Evolutionary conservation across 768 basidiomycete genomes (phyloP), one percentile per base, ranked within the genome.

Genomic region (Thelephora ganbajun): DNA sequence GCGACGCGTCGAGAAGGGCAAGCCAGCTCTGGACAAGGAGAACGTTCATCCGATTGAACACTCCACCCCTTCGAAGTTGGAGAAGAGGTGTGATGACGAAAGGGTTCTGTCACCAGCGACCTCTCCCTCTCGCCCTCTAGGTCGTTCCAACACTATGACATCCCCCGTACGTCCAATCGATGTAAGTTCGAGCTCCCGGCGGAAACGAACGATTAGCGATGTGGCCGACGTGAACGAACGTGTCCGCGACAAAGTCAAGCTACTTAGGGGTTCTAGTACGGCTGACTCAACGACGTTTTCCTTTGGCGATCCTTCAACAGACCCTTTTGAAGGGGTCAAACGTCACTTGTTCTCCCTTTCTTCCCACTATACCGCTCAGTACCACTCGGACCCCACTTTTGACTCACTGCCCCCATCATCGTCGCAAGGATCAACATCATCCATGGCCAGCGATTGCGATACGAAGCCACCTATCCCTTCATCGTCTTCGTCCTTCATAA

Each of bases 171-270:
- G 37, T 20, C 37, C 20, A 41, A 20, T 16, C 20, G 16, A 16
- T 5, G 44, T n/a, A 2, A 6, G 44, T 33, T 16, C 6, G 20
- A 45, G 30, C 20, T 9, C 26, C 3, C 30, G 20, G 18, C 18
- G 26, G 44, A 45, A 45, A 33, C 44, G 44, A 11, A 45, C 44
- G 18, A 16, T 45, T 19, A 45, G 18, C 44, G 44, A 45, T 30
- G 11, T 20, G 18, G 26, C 11, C 18, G 44, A 45, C 11, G 44
- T 9, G 16, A 45, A 45, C 9, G 44, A 45, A 33, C 44, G 26
- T 16, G 37, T 16, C 11, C 37, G 37, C 20, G 37, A 16, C 37
- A 41, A 20, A 20, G 20, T 16, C 16, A 16, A 11, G 11, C 7
- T 41, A 41, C 16, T 20, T 3, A 20, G 37, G n/a, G 37, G 20